Percentiles rank a stretch among this genome's conserved stretches.
Evolutionary conservation across 2,329 filamentous ascomycete species (phyloP).

Genomic region (Zelopaecilomyces penicillatus): DNA sequence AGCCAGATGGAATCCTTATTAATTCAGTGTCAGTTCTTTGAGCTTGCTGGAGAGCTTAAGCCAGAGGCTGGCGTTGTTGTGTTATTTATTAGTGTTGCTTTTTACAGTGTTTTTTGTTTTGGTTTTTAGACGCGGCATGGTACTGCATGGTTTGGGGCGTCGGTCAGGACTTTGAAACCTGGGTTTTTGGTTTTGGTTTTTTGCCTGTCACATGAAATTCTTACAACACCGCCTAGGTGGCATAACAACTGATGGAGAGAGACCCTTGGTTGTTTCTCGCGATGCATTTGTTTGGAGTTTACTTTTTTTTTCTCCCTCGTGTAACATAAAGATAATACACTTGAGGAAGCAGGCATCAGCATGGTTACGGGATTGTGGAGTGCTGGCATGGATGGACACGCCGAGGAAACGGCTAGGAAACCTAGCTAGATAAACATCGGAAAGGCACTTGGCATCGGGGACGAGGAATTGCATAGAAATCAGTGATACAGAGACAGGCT

Average conservation of each 20-base stretch:
- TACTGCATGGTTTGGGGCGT: constrained; percentile 24
- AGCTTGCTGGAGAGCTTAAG: constrained; percentile 6
- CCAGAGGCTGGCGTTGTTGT: background rate
- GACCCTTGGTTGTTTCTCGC: constrained; percentile 3
- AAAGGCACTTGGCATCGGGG: too few species aligned
- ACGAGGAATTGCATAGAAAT: too few species aligned
- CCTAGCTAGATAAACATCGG: too few species aligned
- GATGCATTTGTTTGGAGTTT: constrained; percentile 13
- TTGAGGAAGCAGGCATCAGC: background rate
- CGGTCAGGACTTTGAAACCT: constrained; percentile 13
- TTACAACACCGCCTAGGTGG: background rate
- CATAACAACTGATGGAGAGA: background rate
- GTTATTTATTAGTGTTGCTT: constrained; percentile 6
- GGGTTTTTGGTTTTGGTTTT: constrained; percentile 3
- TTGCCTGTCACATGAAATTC: background rate
- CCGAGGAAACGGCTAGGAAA: too few species aligned
- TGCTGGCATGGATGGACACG: too few species aligned
- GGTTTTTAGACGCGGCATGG: constrained; percentile 16
- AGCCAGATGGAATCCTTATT: background rate
- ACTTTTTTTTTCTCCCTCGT: background rate
- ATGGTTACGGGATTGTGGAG: too few species aligned
- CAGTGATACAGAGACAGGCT: too few species aligned
- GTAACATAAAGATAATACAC: too few species aligned
- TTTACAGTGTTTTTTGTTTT: background rate
- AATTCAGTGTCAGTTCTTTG: background rate